Evolutionary conservation across 2,329 filamentous ascomycete genomes (phyloP).

Genomic region (Lecanosticta acicola): DNA sequence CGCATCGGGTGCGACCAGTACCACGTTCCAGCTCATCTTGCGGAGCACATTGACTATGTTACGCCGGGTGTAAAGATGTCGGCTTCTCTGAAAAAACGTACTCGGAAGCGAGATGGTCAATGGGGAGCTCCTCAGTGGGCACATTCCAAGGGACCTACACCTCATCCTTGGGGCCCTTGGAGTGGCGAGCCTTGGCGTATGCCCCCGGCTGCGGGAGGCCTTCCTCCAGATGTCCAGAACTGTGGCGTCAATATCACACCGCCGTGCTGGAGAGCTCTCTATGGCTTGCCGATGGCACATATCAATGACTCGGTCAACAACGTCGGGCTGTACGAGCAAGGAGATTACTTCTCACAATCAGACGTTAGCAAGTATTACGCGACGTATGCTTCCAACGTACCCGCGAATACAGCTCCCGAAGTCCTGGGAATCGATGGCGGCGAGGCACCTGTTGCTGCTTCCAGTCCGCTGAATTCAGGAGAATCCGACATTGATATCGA

Average conservation of each 20-base stretch:
- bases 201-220: slow-evolving; percentile 1
- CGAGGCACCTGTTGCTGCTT: slow-evolving; percentile 34
- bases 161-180: neutral
- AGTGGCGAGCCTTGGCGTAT: neutral
- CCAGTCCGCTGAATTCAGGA: slow-evolving; percentile 6
- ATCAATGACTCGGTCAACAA: slow-evolving; percentile 12
- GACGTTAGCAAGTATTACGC: slow-evolving; percentile 36
- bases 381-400: slow-evolving; percentile 23
- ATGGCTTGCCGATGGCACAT: slow-evolving; percentile 34
- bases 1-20: slow-evolving; percentile 40
- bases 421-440: slow-evolving; percentile 20
- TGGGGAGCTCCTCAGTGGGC: neutral
- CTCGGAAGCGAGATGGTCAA: slow-evolving; percentile 1
- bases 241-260: slow-evolving; percentile 35
- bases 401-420: slow-evolving; percentile 22
- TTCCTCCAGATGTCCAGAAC: slow-evolving; percentile 15
- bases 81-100: slow-evolving; percentile 16
- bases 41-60: slow-evolving; percentile 50
- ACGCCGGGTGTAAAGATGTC: slow-evolving; percentile 49
- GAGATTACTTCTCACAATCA: slow-evolving; percentile 15
- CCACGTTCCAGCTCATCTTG: slow-evolving; percentile 36
- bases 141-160: neutral
- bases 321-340: slow-evolving; percentile 15
- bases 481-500: slow-evolving; percentile 20
- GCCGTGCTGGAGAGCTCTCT: slow-evolving; percentile 39